phyloP scores from a whole-genome alignment of 768 basidiomycete genomes.

The Boletus rubroflammeus region DNA sequence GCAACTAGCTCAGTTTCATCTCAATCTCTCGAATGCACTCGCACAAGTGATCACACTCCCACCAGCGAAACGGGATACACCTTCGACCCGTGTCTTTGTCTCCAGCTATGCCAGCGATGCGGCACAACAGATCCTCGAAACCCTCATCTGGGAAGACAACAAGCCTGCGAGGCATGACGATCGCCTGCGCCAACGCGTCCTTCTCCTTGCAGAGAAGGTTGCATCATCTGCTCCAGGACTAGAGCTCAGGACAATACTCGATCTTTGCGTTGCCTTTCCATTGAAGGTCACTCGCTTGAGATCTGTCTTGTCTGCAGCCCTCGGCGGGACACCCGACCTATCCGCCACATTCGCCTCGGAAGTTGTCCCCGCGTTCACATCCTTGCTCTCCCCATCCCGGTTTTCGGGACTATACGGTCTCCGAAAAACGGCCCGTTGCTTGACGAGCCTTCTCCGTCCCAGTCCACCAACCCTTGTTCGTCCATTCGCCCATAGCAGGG shows the following conservation, averaged over 20 bases:
- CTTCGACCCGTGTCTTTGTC: slow-evolving; percentile 47
- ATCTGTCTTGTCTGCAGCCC: slow-evolving; percentile 41
- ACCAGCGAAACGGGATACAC: slow-evolving; percentile 42
- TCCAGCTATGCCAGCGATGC: slow-evolving; percentile 55
- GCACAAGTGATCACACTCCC: slow-evolving; percentile 48
- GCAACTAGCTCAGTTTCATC: slow-evolving; percentile 46
- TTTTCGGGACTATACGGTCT: slow-evolving; percentile 56
- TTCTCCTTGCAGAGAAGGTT: slow-evolving; percentile 57
- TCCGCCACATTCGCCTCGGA: slow-evolving; percentile 37
- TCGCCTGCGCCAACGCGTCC: slow-evolving; percentile 43
- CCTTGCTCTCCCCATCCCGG: slow-evolving; percentile 42
- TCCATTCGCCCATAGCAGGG: slow-evolving; percentile 48
- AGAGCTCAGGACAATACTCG: slow-evolving; percentile 54
- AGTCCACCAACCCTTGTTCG: slow-evolving; percentile 47
- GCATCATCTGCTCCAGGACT: slow-evolving; percentile 39
- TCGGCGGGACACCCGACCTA: slow-evolving; percentile 33
- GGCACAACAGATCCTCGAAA: slow-evolving; percentile 49
- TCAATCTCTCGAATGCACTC: slow-evolving; percentile 48
- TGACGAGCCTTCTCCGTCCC: slow-evolving; percentile 51
- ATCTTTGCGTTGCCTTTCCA: slow-evolving; percentile 58
- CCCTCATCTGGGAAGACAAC: slow-evolving; percentile 53
- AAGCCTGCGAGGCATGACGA: slow-evolving; percentile 36
- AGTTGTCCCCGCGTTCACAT: slow-evolving; percentile 54
- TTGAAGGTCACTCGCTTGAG: slow-evolving; percentile 43
- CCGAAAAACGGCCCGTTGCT: slow-evolving; percentile 59